Evolutionary conservation across 2,329 filamentous ascomycete genomes (phyloP).

Genomic region (Neophaeococcomyces mojaviensis): DNA sequence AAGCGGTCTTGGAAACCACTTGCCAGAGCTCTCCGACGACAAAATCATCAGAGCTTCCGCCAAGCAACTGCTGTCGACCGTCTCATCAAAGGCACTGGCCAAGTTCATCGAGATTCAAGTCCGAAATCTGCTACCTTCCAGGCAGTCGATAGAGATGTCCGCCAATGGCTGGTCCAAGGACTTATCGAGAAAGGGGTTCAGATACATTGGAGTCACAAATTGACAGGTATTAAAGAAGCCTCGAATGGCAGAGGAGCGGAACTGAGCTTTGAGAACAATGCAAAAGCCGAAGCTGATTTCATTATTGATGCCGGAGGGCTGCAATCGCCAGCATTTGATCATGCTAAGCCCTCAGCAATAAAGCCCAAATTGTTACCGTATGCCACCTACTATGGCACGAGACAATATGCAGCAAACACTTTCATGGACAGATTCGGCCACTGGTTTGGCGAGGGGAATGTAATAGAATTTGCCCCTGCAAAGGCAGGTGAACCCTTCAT

Average conservation of each 20-base stretch:
- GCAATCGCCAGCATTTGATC: background rate
- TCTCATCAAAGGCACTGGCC: background rate
- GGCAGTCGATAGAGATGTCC: conserved; percentile 5
- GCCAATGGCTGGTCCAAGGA: background rate
- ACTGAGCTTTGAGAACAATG: background rate
- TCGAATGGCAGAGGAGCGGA: background rate
- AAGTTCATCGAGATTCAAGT: background rate
- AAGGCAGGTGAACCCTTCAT: background rate
- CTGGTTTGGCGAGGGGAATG: conserved; percentile 1
- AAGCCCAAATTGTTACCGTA: conserved; percentile 1
- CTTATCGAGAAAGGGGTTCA: background rate
- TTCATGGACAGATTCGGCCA: background rate
- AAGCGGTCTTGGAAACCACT: background rate
- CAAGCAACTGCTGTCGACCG: conserved; percentile 2
- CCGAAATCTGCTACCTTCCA: background rate
- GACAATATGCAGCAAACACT: background rate
- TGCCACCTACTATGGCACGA: background rate
- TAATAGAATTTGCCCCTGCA: background rate
- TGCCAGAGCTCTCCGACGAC: background rate
- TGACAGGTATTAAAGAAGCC: background rate
- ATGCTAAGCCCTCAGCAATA: background rate
- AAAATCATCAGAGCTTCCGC: background rate
- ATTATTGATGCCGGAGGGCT: conserved; percentile 3
- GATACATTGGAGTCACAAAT: conserved; percentile 5
- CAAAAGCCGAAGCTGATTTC: background rate